Evolutionary conservation across 1,284 basidiomycete genomes (phyloP), one percentile per base, ranked within the genome.

Genomic region (Naganishia sp.): DNA sequence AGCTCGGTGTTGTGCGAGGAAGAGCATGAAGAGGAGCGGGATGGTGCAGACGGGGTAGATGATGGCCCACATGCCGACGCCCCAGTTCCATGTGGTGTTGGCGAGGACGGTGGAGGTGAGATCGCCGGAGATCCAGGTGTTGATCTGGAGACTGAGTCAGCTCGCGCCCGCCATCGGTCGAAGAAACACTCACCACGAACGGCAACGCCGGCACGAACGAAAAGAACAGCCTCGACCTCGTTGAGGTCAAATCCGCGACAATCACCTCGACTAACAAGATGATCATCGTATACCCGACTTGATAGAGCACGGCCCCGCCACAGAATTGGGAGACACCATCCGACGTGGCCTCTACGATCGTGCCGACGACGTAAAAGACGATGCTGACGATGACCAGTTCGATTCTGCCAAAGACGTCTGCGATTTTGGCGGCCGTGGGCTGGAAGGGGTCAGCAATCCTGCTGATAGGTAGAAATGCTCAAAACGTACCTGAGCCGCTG

Each of bases 191-290:
- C 43, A 75, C 71, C 47, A 80, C 46, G 74, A 77, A 81, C 0
- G 81, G 81, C 45, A 73, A 52, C 0, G 80, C 79, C 2, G 81
- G 80, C 53, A 82, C 74, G 72, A 75, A 82, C 2, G 77, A 78
- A 69, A 79, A 77, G 68, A 82, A 73, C 6, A 82, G 71, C 55
- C 81, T 77, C 60, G 75, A 75, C 55, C 79, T 74, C 6, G 82
- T 74, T 3, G 75, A 76, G 0, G 81, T 79, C 21, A 74, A 70
- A 71, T 83, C 81, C 54, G 76, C 81, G 56, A 82, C 78, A 60
- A 82, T 67, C 52, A 82, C 72, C 67, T 81, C 79, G 47, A 80
- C 70, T 18, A 78, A 63, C 11, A 79, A 68, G 21, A 75, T 72
- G 53, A 74, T 69, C 10, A 66, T 67, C 31, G 73, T 75, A 67